phyloP scores from a whole-genome alignment of 2,329 filamentous ascomycete species.

The Fusarium sp. region DNA sequence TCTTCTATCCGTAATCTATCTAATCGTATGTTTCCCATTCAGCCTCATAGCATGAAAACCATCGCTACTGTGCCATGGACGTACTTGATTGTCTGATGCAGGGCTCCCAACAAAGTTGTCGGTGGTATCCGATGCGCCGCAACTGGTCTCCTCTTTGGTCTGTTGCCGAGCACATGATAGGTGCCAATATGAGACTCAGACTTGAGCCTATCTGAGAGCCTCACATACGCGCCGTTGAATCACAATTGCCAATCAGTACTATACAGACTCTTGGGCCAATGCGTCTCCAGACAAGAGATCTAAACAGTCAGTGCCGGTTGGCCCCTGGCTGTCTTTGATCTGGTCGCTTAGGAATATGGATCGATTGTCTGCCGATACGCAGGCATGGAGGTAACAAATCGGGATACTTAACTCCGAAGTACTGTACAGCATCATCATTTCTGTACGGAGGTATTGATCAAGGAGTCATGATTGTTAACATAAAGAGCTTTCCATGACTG shows the following conservation, averaged over 20 bases:
- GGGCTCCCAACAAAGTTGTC: conserved; percentile 20
- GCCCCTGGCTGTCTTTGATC: conserved; percentile 9
- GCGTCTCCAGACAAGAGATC: neutral
- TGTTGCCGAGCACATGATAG: neutral
- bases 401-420: neutral
- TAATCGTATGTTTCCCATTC: conserved; percentile 41
- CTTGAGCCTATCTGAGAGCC: neutral
- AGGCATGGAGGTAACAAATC: conserved; percentile 1
- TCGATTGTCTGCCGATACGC: conserved; percentile 1
- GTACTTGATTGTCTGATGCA: conserved; percentile 20
- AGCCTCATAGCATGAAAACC: conserved; percentile 21
- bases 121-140: conserved; percentile 17
- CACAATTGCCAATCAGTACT: neutral
- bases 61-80: neutral
- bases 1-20: neutral
- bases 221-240: neutral
- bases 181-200: neutral
- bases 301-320: conserved; percentile 8
- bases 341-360: conserved; percentile 12
- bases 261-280: neutral
- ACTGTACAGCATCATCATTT: neutral
- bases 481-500: neutral
- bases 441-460: neutral
- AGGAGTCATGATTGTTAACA: conserved; percentile 1
- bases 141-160: neutral